Conservation (phyloP, 2,329 filamentous ascomycete species). For the Periconia sp. region DNA sequence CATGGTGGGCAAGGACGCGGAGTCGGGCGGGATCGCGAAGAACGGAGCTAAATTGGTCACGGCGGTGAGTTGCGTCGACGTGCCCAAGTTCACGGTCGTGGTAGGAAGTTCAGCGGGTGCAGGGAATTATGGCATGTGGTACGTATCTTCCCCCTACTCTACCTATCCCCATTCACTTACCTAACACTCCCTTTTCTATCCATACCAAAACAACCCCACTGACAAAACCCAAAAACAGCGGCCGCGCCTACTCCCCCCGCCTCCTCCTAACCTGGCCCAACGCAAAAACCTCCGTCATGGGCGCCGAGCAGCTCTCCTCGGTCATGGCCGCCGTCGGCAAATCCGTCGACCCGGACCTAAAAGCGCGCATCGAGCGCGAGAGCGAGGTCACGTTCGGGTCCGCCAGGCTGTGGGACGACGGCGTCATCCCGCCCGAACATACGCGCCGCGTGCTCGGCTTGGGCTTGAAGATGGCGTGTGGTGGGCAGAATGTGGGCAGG, state of each 20-base stretch:
- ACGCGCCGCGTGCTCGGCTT: slow-evolving; percentile 53
- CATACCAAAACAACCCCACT: not conserved
- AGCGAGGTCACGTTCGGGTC: slow-evolving; percentile 87
- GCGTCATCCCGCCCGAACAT: slow-evolving; percentile 53
- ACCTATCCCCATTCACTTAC: not conserved
- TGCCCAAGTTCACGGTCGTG: slow-evolving; percentile 96
- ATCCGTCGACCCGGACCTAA: slow-evolving; percentile 76
- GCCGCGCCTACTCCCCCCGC: slow-evolving; percentile 85
- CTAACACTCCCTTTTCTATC: not conserved
- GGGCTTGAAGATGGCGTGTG: slow-evolving; percentile 50
- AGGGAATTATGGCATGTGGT: slow-evolving; percentile 97
- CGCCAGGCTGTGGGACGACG: slow-evolving; percentile 79
- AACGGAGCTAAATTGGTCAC: slow-evolving; percentile 97
- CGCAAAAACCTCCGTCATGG: slow-evolving; percentile 96
- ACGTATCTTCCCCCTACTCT: slow-evolving; percentile 24
- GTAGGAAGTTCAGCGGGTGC: slow-evolving; percentile 92
- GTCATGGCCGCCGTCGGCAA: slow-evolving; percentile 96
- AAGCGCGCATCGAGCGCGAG: slow-evolving; percentile 83
- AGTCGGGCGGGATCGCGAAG: slow-evolving; percentile 94
- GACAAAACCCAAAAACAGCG: slow-evolving; percentile 50
- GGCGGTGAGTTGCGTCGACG: slow-evolving; percentile 88
- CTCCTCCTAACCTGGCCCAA: slow-evolving; percentile 98
- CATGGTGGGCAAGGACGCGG: slow-evolving; percentile 93
- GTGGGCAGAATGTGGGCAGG: slow-evolving; percentile 32
- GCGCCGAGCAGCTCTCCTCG: slow-evolving; percentile 82